Evolutionary conservation across 73 alveolate species (phyloP), one percentile per base, ranked within the genome.

Genomic region (Halteria grandinella): DNA sequence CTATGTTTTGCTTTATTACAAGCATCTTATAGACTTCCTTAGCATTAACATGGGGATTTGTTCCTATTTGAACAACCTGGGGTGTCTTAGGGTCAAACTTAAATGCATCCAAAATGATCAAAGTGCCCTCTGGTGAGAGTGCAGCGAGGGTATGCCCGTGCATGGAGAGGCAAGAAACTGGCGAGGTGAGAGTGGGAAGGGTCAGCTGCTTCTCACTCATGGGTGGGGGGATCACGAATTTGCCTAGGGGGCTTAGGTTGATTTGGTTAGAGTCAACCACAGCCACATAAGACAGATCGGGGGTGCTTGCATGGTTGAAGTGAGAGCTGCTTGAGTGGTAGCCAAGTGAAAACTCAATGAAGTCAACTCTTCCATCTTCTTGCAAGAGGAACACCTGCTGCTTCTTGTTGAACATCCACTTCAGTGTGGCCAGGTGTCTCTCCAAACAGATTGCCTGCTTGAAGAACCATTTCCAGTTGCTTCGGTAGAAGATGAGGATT

Each of bases 391-490:
- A 14, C 36, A 84, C 33, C 27, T 27, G 41, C 47, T 74, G 29
- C 44, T 64, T 63, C 55, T 75, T 55, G 36, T 54, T 64, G 39
- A 48, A 48, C 41, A 71, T 15, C 84, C 84, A 84, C n/a, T 52
- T 41, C 58, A 75, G 27, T 62, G 71, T 66, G 31, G 75, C 20
- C 17, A 83, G 37, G 12, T 18, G 36, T 17, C 18, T 29, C 8
- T 41, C 63, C 1, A 66, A 36, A 11, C 18, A 0, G 34, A 89
- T 52, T n/a, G 32, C 23, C 69, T 72, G 83, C 78, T 93, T 93
- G 29, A 52, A 14, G 52, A 50, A 87, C 98, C 98, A 93, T 47
- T 87, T 78, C 62, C 79, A 93, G 77, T 93, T 93, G 75, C 88
- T 64, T 75, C 96, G 80, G 31, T 47, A 36, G 79, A 77, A 75